Percentiles rank a stretch among this genome's conserved stretches.
Evolutionary conservation across 1,284 basidiomycete species (phyloP).

Genomic region (Leccinum solheimii): DNA sequence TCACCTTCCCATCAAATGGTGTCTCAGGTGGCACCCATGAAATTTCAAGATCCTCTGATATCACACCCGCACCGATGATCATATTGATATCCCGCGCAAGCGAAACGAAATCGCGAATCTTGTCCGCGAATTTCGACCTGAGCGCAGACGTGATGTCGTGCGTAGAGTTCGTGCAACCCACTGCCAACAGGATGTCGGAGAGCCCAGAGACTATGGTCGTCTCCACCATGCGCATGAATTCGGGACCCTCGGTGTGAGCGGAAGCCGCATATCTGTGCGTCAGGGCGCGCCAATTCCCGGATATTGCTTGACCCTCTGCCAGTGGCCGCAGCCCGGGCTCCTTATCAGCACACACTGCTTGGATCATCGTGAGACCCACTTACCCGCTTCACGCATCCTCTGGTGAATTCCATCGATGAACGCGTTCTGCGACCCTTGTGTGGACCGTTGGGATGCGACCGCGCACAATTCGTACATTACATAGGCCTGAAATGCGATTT

Average conservation of each 20-base stretch:
- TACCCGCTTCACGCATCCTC: conserved; percentile 17
- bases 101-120: conserved; percentile 14
- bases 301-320: conserved; percentile 20
- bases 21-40: conserved; percentile 6
- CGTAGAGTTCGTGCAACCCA: conserved; percentile 12
- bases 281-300: conserved; percentile 25
- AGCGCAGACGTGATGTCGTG: conserved; percentile 9
- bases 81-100: conserved; percentile 18
- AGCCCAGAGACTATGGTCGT: conserved; percentile 12
- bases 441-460: conserved; percentile 15
- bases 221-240: conserved; percentile 7
- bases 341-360: not conserved
- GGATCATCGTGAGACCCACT: not conserved
- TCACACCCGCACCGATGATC: conserved; percentile 16
- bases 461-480: conserved; percentile 13
- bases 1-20: conserved; percentile 9
- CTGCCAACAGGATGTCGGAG: conserved; percentile 14
- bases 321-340: not conserved
- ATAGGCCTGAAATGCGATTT: conserved; percentile 23
- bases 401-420: conserved; percentile 21
- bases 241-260: conserved; percentile 7
- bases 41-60: conserved; percentile 23
- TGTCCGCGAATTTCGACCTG: conserved; percentile 14
- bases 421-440: conserved; percentile 11
- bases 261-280: conserved; percentile 11